Base-by-base conservation (phyloP, 1,284 basidiomycete genomes). In the Paramarasmius palmivorus region DNA sequence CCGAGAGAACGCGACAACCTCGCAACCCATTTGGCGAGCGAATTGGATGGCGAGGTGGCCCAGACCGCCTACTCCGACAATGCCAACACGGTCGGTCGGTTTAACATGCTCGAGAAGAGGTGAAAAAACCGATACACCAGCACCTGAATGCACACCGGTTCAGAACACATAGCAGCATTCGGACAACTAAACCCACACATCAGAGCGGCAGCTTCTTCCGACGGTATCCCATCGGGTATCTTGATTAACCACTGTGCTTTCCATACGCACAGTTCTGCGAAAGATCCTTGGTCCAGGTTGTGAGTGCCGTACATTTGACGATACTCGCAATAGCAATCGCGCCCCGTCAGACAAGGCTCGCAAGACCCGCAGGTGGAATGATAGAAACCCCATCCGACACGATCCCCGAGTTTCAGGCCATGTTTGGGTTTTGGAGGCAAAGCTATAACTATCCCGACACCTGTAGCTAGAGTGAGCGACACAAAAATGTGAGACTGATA, bases 241-340 rank as follows among this genome's bases (percentile, higher is more conserved):
- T 77, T 73, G 70, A 87, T 86, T 42, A 85, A 82, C 64, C 84
- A 88, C 56, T 74, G 75, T 60, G 84, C 73, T 61, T 84, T 77
- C 0, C 78, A 82, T 51, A 84, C 77, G 55, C 84, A 80, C 60
- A 74, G 75, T 26, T 79, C 82, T 9, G 79, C 77, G 71, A 86
- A 88, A 7, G 85, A 84, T 50, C 78, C 79, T 52, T 73, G 70
- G 57, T 73, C 73, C 61, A 73, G 69, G 8, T 75, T 71, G 12
- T 76, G 77, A 56, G 74, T 78, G 49, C 68, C 74, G 65, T 80
- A 80, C 50, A 71, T 67, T 37, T 60, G 63, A 57, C 75, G 42
- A 38, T 50, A 23, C 19, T 26, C n/a, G 42, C 51, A 49, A 44
- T 78, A 79, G 55, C 73, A 76, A 64, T 83, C 79, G 55, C 75